Base-by-base conservation (phyloP, 805 yeast species). In the Alloascoidea hylecoeti region DNA sequence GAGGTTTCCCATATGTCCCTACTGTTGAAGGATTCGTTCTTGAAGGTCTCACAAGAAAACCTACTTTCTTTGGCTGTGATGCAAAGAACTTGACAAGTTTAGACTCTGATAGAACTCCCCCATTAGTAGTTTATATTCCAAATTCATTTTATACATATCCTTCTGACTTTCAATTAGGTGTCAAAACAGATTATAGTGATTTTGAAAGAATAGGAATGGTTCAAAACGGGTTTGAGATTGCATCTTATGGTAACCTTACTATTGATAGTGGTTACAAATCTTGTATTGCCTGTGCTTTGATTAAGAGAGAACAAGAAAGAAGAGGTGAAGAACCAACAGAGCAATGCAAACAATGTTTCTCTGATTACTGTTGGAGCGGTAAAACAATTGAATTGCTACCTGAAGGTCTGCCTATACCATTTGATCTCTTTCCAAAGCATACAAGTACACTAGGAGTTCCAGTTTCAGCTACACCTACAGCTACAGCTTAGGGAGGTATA, bases 1-100 rank as follows among this genome's bases (percentile, higher is more conserved):
- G 72, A 15, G 55, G 65, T 2, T 76, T 75, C 57, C 86, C 86
- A 2, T 64, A 72, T 42, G 78, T 78, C 38, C 88, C 86, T 1
- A 72, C 63, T 44, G 51, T 55, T 12, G 52, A 58, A 9, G 61
- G 72, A 1, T 72, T 78, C 46, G 35, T 63, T n/a, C 53, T 59
- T 36, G 46, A 55, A 41, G 70, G 72, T 39, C 60, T 78, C 39
- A 68, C 70, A 5, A 60, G 71, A 5, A 68, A 59, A 41, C 95
- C 96, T 12, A 61, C 76, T 0, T 84, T 85, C 56, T 80, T 86
- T 51, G 96, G 96, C 3, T 88, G 96, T 57, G 63, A 77, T 50
- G 62, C 74, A 4, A 44, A 55, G 3, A 75, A 77, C 49, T 57
- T 44, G 16, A 40, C 51, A 4, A 23, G 18, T 14, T 16, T 35